These are phyloP conservation scores for Paramecium biaurelia DNA, from an alignment of 73 alveolate species.

Conservation along the genomic window DNA sequence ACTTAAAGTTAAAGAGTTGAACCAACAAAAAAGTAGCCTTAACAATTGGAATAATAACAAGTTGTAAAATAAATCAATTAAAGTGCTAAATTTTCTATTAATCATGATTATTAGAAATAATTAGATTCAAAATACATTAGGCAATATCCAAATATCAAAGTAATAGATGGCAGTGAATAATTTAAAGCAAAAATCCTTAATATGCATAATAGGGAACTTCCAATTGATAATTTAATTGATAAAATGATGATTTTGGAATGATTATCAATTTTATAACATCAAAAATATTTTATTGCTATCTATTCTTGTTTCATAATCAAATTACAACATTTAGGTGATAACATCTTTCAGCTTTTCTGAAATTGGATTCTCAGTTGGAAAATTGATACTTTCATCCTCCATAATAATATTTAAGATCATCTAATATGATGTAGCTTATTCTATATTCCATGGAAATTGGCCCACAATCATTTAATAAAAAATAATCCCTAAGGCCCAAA, in stretches of 20 bases:
- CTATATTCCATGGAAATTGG: not conserved
- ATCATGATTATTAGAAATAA: not conserved
- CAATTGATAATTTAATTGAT: slow-evolving; percentile 1
- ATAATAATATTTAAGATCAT: not conserved
- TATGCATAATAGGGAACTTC: not conserved
- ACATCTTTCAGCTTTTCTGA: not conserved
- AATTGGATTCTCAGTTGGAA: not conserved
- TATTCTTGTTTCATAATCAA: not conserved
- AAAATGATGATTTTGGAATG: slow-evolving; percentile 6
- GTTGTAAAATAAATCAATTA: not conserved
- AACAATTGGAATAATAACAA: not conserved
- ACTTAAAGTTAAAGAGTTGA: not conserved
- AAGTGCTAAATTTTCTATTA: not conserved
- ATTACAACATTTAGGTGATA: not conserved
- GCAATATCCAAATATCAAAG: not conserved
- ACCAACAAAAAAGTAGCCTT: not conserved
- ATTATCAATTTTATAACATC: not conserved
- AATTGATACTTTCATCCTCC: not conserved
- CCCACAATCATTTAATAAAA: not conserved
- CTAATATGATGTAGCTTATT: not conserved
- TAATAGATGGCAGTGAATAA: slow-evolving; percentile 15
- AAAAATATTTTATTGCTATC: not conserved
- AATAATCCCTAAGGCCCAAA: not conserved
- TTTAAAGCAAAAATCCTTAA: not conserved
- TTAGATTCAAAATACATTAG: not conserved